A percentile compares a stretch with the other conserved stretches of the same genome.
phyloP scores from a whole-genome alignment of 306 rosid species.

The Sicyos baderoa region DNA sequence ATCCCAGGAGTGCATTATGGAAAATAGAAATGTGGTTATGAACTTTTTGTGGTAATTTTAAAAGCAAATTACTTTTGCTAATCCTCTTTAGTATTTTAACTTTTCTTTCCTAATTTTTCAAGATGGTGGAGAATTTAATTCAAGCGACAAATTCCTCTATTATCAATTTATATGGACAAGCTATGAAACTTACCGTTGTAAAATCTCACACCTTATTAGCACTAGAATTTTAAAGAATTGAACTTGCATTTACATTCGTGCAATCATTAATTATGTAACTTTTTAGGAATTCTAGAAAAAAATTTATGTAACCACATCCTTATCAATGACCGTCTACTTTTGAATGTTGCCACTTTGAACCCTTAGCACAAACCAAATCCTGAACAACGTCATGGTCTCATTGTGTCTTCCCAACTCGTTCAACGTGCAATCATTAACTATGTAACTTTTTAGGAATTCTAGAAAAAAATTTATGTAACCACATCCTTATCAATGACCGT shows the following conservation, averaged over 20 bases:
- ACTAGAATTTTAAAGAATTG: not conserved
- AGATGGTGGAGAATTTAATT: not conserved
- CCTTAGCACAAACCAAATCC: not conserved
- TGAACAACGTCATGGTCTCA: too few species aligned
- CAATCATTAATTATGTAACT: not conserved
- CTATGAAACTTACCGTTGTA: not conserved
- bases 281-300: too few species aligned
- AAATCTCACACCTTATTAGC: constrained; percentile 5
- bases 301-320: not conserved
- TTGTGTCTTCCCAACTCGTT: too few species aligned
- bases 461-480: too few species aligned
- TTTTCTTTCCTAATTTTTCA: not conserved
- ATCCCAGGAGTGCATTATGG: not conserved
- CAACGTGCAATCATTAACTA: not conserved
- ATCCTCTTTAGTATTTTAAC: not conserved
- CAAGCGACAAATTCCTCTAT: not conserved
- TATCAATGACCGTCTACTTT: not conserved
- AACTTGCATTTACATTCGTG: not conserved
- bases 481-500: not conserved
- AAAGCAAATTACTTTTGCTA: not conserved
- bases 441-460: too few species aligned
- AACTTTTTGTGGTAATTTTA: not conserved
- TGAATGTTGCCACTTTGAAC: not conserved
- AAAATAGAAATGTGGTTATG: not conserved
- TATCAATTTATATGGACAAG: not conserved